Conservation (phyloP, 768 basidiomycete species). For the Mycena olivaceomarginata region DNA sequence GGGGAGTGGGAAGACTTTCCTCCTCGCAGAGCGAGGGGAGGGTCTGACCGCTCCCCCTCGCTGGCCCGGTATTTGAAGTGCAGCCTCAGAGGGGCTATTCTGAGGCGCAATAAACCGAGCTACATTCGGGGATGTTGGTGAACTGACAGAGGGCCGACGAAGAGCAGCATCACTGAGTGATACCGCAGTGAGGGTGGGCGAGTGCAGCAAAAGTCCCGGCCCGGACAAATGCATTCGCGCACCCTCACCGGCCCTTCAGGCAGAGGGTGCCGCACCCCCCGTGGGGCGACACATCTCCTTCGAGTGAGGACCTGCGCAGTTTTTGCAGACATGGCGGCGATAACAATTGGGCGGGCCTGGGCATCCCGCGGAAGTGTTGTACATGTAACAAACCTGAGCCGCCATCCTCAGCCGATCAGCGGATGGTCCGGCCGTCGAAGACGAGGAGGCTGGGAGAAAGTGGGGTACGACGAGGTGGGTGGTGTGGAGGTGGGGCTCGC, state of each 20-base stretch:
- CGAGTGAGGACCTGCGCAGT: no score
- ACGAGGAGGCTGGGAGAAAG: not conserved
- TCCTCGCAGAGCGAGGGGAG: conserved; percentile 30
- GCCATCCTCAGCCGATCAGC: no score
- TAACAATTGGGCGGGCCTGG: no score
- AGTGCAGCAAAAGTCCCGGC: no score
- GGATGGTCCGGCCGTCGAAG: not conserved
- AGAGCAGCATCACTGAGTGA: no score
- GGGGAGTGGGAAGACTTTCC: conserved; percentile 20
- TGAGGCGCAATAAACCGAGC: conserved; percentile 7
- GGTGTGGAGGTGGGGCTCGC: conserved; percentile 10
- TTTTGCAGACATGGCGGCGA: no score
- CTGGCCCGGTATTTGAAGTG: conserved; percentile 13
- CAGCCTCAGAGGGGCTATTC: conserved; percentile 5
- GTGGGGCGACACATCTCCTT: no score
- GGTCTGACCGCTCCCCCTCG: conserved; percentile 21
- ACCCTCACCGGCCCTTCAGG: no score
- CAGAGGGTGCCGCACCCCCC: no score
- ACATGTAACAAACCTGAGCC: not conserved
- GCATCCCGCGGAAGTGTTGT: not conserved
- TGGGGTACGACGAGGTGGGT: not conserved
- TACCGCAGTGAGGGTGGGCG: not conserved
- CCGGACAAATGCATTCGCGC: no score
- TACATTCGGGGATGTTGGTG: conserved; percentile 7
- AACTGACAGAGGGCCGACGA: no score